These are phyloP conservation scores for Penicillium mononematosum DNA, from an alignment of 495 filamentous ascomycete species.

Conservation along the genomic window DNA sequence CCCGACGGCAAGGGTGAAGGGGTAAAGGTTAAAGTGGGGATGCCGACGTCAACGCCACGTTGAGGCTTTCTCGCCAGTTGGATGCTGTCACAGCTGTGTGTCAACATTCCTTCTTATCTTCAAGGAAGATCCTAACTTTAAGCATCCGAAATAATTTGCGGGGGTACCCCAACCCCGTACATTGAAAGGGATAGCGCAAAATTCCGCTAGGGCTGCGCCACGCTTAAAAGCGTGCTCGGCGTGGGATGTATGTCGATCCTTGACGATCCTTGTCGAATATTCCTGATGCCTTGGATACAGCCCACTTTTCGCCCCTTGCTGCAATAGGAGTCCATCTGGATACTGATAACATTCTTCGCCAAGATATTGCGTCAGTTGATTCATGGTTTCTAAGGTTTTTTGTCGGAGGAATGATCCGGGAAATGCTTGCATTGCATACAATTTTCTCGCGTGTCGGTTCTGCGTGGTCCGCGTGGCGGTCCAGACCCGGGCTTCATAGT, in stretches of 20 bases:
- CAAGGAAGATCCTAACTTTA: slow-evolving; percentile 7
- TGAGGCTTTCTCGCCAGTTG: background rate
- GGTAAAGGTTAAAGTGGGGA: background rate
- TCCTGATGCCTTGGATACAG: background rate
- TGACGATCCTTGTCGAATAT: background rate
- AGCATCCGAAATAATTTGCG: background rate
- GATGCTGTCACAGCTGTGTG: slow-evolving; percentile 6
- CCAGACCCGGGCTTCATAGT: background rate
- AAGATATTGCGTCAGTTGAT: background rate
- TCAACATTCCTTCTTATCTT: slow-evolving; percentile 8
- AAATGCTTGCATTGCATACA: background rate
- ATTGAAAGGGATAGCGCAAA: background rate
- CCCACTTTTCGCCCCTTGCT: background rate
- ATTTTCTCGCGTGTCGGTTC: background rate
- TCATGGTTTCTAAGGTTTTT: too few species aligned
- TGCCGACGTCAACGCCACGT: background rate
- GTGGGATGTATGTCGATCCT: background rate
- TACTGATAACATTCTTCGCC: background rate
- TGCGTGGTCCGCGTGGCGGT: background rate
- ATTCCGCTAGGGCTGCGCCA: background rate
- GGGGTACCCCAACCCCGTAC: background rate
- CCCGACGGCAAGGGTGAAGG: background rate
- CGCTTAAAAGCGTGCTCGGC: background rate
- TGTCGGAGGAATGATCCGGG: background rate
- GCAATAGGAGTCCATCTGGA: background rate